Percentiles rank a stretch among this genome's conserved stretches.
Conservation (phyloP, 805 yeast genomes). For the Candida nanaspora region DNA sequence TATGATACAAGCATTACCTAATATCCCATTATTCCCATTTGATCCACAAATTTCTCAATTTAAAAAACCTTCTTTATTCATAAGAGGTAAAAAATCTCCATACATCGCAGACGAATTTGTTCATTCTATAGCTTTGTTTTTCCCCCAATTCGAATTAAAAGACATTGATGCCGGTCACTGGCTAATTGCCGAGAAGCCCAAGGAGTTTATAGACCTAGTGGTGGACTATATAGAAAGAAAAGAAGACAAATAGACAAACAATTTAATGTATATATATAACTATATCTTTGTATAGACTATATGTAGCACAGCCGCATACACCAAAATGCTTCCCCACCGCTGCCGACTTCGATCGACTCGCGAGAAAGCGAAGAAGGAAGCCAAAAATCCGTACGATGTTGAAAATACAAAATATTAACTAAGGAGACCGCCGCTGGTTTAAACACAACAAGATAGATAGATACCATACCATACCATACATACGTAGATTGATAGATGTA, state of each 20-base stretch:
- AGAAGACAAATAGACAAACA: constrained; percentile 14
- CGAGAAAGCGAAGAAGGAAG: background rate
- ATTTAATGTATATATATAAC: background rate
- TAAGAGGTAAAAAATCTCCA: constrained; percentile 68
- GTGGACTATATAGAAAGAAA: constrained; percentile 50
- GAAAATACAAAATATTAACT: background rate
- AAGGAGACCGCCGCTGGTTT: no score
- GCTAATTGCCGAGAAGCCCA: constrained; percentile 83
- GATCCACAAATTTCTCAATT: constrained; percentile 46
- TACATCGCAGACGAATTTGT: constrained; percentile 81
- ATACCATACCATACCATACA: no score
- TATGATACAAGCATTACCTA: constrained; percentile 57
- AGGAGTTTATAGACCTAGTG: constrained; percentile 58
- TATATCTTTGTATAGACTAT: background rate
- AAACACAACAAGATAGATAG: no score
- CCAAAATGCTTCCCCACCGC: background rate
- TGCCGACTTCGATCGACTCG: background rate
- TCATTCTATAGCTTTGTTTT: constrained; percentile 64
- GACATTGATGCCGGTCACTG: constrained; percentile 89
- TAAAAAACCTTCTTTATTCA: constrained; percentile 68
- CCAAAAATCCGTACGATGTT: background rate
- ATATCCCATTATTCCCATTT: constrained; percentile 73
- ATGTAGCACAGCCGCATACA: background rate
- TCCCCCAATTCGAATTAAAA: constrained; percentile 67
- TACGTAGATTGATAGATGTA: no score